phyloP scores from a whole-genome alignment of 108 stramenopile genomes.

The Nitzschia sp. region DNA sequence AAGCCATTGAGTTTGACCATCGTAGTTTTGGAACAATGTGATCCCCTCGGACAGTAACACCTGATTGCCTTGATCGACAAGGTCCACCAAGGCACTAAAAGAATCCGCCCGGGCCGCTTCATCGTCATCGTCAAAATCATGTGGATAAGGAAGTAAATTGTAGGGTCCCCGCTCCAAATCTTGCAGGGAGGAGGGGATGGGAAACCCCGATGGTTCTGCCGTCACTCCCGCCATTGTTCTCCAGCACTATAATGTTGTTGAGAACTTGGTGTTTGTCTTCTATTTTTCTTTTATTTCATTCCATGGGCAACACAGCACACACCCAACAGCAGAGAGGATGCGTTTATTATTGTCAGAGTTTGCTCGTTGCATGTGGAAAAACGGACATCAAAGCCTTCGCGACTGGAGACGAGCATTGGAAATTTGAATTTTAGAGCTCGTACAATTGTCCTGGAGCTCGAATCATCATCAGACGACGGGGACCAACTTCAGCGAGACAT shows the following conservation, averaged over 20 bases:
- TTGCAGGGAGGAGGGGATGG: constrained; percentile 78
- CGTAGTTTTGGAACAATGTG: constrained; percentile 45
- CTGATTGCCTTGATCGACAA: constrained; percentile 67
- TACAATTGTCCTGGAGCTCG: not conserved
- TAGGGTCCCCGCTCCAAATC: constrained; percentile 82
- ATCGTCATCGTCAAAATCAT: constrained; percentile 84
- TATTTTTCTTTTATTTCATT: too few species aligned
- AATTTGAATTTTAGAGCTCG: not conserved
- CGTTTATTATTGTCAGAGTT: too few species aligned
- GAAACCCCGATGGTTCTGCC: constrained; percentile 40
- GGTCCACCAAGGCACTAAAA: constrained; percentile 58
- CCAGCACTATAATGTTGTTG: too few species aligned
- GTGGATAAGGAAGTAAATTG: constrained; percentile 87
- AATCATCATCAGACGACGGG: too few species aligned
- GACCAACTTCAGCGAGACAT: too few species aligned
- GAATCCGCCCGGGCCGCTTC: constrained; percentile 81
- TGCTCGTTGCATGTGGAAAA: too few species aligned
- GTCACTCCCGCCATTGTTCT: not conserved
- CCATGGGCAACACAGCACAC: too few species aligned
- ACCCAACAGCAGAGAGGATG: too few species aligned
- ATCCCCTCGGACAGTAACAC: constrained; percentile 42
- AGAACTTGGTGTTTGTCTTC: too few species aligned
- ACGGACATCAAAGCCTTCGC: too few species aligned
- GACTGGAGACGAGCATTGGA: not conserved
- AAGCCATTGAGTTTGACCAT: constrained; percentile 63